These are phyloP conservation scores for Nitzschia sp. DNA, from an alignment of 108 stramenopile genomes.

Conservation along the genomic window DNA sequence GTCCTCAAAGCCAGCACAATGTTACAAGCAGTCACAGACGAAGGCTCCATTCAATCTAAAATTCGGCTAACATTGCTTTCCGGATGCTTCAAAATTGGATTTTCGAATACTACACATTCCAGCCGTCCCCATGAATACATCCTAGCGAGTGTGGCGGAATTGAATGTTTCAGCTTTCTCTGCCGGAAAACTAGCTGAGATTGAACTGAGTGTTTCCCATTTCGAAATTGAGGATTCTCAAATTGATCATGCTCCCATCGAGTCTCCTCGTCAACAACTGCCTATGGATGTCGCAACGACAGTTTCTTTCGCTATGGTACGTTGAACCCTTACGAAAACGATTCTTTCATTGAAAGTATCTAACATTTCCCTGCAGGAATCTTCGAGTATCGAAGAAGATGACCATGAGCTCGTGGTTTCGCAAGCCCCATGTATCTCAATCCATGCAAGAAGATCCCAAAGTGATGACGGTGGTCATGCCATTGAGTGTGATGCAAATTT, in stretches of 20 bases:
- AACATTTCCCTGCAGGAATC: conserved; percentile 13
- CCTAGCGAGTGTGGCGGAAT: conserved; percentile 50
- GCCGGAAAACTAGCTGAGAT: conserved; percentile 38
- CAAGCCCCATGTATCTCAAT: conserved; percentile 55
- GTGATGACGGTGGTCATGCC: background rate
- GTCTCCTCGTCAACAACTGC: background rate
- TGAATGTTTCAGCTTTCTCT: conserved; percentile 36
- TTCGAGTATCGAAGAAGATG: conserved; percentile 29
- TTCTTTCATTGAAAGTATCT: background rate
- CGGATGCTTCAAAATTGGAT: conserved; percentile 52
- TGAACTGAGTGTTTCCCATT: conserved; percentile 46
- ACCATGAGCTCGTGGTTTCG: conserved; percentile 33
- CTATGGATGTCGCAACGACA: conserved; percentile 38
- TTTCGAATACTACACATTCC: conserved; percentile 5
- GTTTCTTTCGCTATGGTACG: conserved; percentile 30
- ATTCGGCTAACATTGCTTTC: conserved; percentile 49
- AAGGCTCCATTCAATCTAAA: conserved; percentile 45
- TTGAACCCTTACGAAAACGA: background rate
- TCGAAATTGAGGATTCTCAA: conserved; percentile 71
- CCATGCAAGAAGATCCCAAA: conserved; percentile 16
- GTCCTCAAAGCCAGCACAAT: conserved; percentile 32
- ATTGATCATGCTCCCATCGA: background rate
- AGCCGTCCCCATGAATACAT: conserved; percentile 50
- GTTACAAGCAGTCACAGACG: conserved; percentile 4
- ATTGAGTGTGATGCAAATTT: conserved; percentile 38